A percentile compares a stretch with the other conserved stretches of the same genome.
Evolutionary conservation across 768 basidiomycete species (phyloP).

Genomic region (Podaxis sp.): DNA sequence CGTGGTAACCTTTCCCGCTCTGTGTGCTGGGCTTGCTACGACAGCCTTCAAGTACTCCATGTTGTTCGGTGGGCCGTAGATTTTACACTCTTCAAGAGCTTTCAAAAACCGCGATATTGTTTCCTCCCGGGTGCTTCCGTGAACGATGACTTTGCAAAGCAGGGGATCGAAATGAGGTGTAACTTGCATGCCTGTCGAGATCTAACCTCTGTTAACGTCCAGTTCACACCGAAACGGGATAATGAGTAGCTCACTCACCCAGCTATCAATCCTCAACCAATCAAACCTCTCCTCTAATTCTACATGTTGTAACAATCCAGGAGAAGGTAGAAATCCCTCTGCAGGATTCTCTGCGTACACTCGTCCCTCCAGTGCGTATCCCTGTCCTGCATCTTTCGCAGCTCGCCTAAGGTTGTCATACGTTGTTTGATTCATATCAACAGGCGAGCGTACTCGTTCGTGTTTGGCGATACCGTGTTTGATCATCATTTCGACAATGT

Average conservation of each 20-base stretch:
- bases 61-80: conserved; percentile 62
- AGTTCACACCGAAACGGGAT: neutral
- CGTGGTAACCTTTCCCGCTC: conserved; percentile 41
- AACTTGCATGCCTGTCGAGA: conserved; percentile 45
- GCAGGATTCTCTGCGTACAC: conserved; percentile 63
- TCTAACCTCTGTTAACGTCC: conserved; percentile 18
- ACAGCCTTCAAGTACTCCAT: conserved; percentile 45
- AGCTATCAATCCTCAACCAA: conserved; percentile 61
- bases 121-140: conserved; percentile 38
- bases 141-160: conserved; percentile 56
- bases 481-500: conserved; percentile 64
- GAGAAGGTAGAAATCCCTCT: conserved; percentile 50
- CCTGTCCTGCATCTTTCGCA: conserved; percentile 12
- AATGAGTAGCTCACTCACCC: conserved; percentile 35
- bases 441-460: conserved; percentile 8
- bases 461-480: conserved; percentile 44
- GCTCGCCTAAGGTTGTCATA: conserved; percentile 24
- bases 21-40: conserved; percentile 33
- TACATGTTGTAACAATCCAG: conserved; percentile 60
- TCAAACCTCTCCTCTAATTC: conserved; percentile 27
- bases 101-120: conserved; percentile 37
- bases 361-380: conserved; percentile 50
- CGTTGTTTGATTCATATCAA: conserved; percentile 31
- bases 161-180: conserved; percentile 57
- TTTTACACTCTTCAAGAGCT: conserved; percentile 33